Evolutionary conservation across 306 rosid species (phyloP).

Genomic region (Psophocarpus tetragonolobus): DNA sequence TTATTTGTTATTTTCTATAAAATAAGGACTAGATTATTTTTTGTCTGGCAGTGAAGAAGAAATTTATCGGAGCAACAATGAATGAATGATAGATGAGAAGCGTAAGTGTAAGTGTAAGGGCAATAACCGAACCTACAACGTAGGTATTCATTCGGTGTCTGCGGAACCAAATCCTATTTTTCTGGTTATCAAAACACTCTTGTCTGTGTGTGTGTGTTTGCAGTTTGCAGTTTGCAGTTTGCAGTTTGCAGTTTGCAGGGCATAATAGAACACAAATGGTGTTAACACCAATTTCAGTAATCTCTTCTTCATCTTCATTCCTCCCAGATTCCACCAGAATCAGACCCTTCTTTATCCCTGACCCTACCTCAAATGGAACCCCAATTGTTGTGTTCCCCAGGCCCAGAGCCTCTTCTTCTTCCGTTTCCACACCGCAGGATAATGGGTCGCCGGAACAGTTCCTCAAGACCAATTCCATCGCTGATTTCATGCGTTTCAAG

Average conservation of each 20-base stretch:
- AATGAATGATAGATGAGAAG: too few relatives aligned
- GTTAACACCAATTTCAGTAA: constrained; percentile 51
- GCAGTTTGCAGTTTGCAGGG: not conserved
- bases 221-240: too few relatives aligned
- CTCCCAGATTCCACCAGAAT: constrained; percentile 41
- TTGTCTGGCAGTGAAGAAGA: too few relatives aligned
- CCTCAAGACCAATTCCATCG: constrained; percentile 64
- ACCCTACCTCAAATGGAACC: constrained; percentile 35
- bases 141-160: constrained; percentile 18
- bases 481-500: constrained; percentile 90
- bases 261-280: constrained; percentile 39
- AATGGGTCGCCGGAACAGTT: constrained; percentile 77
- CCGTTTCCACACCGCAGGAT: not conserved
- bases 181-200: constrained; percentile 43
- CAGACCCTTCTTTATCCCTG: constrained; percentile 34
- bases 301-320: constrained; percentile 57
- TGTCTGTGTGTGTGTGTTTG: not conserved
- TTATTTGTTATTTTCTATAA: too few relatives aligned
- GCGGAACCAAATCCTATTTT: constrained; percentile 21
- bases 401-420: constrained; percentile 39
- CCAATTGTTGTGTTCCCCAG: constrained; percentile 28
- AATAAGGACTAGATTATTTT: too few relatives aligned
- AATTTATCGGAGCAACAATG: too few relatives aligned
- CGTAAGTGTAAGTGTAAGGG: too few relatives aligned
- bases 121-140: not conserved